Conservation (phyloP, 2,329 filamentous ascomycete genomes). For the Hypomyces perniciosus region DNA sequence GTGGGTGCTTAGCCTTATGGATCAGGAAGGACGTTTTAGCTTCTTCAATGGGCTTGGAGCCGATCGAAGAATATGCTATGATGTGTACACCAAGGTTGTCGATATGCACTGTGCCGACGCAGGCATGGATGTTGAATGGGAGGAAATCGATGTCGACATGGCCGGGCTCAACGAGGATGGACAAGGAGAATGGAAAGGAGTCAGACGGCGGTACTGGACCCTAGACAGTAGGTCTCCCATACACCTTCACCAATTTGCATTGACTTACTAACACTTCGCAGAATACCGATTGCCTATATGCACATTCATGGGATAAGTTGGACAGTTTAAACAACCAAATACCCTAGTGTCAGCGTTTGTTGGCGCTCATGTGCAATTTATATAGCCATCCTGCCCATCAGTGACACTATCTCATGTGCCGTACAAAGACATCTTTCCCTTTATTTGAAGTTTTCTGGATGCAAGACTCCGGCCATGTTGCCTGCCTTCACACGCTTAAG, state of each 20-base stretch:
- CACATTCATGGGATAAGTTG: constrained; percentile 61
- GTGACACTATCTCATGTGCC: background rate
- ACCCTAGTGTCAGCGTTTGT: constrained; percentile 1
- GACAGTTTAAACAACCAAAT: constrained; percentile 8
- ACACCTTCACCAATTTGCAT: constrained; percentile 1
- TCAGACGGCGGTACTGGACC: constrained; percentile 85
- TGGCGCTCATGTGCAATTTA: constrained; percentile 5
- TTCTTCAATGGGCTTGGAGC: constrained; percentile 91
- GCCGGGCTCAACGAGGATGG: constrained; percentile 57
- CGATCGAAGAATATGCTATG: constrained; percentile 87
- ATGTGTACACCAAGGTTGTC: constrained; percentile 88
- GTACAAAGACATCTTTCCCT: background rate
- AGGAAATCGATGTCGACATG: constrained; percentile 67
- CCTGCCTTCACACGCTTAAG: constrained; percentile 58
- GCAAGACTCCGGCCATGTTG: constrained; percentile 58
- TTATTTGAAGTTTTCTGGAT: constrained; percentile 55
- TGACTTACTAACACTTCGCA: constrained; percentile 29
- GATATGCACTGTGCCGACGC: constrained; percentile 88
- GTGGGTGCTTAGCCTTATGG: constrained; percentile 72
- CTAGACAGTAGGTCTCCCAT: constrained; percentile 54
- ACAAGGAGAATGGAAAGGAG: constrained; percentile 78
- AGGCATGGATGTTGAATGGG: constrained; percentile 85
- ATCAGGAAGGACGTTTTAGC: constrained; percentile 67
- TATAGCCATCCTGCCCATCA: constrained; percentile 3
- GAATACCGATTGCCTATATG: constrained; percentile 69